Conservation (phyloP, 2,329 filamentous ascomycete species). For the Bipolaris bicolor region DNA sequence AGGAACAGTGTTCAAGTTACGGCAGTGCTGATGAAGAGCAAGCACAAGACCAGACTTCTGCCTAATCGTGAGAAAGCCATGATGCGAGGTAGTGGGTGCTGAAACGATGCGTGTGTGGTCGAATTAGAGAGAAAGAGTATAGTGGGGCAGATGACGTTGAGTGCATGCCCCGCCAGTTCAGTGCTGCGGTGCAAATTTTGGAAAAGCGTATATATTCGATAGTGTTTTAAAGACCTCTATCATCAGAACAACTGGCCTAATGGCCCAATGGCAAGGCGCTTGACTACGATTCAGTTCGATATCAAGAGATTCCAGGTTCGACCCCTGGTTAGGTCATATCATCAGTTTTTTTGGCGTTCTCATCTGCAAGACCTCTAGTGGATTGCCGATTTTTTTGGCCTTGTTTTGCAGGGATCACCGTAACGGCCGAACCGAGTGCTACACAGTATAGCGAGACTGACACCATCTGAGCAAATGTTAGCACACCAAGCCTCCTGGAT, state of each 20-base stretch:
- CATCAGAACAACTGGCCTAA: constrained; percentile 26
- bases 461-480: too few species aligned
- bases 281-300: constrained; percentile 56
- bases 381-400: too few species aligned
- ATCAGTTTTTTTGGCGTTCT: constrained; percentile 4
- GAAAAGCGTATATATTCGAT: too few species aligned
- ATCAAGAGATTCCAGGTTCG: constrained; percentile 45
- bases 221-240: background rate
- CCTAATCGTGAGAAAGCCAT: constrained; percentile 4
- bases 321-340: constrained; percentile 29
- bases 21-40: background rate
- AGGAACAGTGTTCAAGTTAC: background rate
- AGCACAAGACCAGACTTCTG: too few species aligned
- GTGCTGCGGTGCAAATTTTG: too few species aligned
- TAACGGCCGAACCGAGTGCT: too few species aligned
- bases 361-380: too few species aligned
- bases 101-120: constrained; percentile 9
- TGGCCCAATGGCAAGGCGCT: constrained; percentile 64
- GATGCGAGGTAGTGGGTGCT: background rate
- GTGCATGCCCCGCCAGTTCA: constrained; percentile 4
- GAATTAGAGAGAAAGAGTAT: constrained; percentile 7
- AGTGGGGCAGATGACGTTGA: constrained; percentile 14
- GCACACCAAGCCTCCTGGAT: too few species aligned
- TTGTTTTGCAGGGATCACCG: too few species aligned
- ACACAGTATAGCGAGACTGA: too few species aligned